phyloP scores from a whole-genome alignment of 257 asterid species.

The Mentha longifolia region DNA sequence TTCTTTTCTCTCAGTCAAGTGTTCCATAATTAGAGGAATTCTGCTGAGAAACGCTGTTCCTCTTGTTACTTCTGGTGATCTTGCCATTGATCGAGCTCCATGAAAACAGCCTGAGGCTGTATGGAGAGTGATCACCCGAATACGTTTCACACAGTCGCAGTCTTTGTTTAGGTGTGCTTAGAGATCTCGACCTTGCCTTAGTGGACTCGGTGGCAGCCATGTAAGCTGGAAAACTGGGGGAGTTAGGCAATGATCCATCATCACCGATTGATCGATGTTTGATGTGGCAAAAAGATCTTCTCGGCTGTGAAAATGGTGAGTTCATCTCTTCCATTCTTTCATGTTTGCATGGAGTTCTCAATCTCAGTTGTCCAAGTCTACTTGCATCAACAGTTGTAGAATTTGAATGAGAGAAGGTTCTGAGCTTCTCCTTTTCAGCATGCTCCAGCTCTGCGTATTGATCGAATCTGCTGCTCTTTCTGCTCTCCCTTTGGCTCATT shows the following conservation, averaged over 20 bases:
- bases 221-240: conserved; percentile 70
- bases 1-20: conserved; percentile 32
- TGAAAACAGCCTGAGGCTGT: conserved; percentile 55
- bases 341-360: conserved; percentile 42
- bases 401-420: conserved; percentile 36
- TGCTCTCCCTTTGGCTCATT: conserved; percentile 46
- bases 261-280: conserved; percentile 63
- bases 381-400: conserved; percentile 41
- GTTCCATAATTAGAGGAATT: conserved; percentile 33
- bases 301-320: conserved; percentile 61
- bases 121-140: conserved; percentile 64
- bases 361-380: conserved; percentile 43
- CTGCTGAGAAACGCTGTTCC: conserved; percentile 52
- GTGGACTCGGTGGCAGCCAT: conserved; percentile 91
- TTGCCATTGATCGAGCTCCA: conserved; percentile 57
- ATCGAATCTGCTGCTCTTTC: conserved; percentile 47
- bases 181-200: conserved; percentile 75
- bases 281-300: conserved; percentile 65
- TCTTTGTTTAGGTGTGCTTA: conserved; percentile 82
- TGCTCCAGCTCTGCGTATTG: conserved; percentile 42
- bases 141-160: conserved; percentile 57
- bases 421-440: conserved; percentile 45
- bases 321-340: conserved; percentile 47
- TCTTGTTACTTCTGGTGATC: conserved; percentile 39
- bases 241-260: conserved; percentile 58